These are phyloP conservation scores for Endotrypanum monterogeii DNA, from an alignment of 208 protist species.

Conservation along the genomic window DNA sequence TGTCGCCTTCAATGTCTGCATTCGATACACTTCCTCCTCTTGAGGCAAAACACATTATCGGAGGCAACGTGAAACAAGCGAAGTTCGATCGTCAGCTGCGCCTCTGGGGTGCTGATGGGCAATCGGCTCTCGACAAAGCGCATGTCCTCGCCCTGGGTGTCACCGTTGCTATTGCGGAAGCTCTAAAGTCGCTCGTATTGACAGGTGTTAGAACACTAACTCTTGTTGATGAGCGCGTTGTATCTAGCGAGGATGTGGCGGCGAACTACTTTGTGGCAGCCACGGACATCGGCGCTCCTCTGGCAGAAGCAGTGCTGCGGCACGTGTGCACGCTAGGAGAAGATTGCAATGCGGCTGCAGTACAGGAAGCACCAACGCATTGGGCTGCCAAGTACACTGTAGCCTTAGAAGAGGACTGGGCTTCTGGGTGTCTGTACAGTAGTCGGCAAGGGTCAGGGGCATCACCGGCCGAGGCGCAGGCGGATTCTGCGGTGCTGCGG, in stretches of 20 bases:
- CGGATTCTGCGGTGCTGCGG: constrained; percentile 3
- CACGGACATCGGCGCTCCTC: constrained; percentile 39
- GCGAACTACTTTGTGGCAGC: constrained; percentile 96
- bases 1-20: neutral
- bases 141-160: constrained; percentile 93
- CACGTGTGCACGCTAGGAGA: constrained; percentile 91
- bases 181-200: constrained; percentile 97
- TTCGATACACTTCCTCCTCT: neutral
- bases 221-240: constrained; percentile 91
- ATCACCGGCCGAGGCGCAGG: neutral
- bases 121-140: constrained; percentile 80
- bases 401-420: constrained; percentile 16
- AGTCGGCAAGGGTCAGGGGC: neutral
- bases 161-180: constrained; percentile 89
- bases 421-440: constrained; percentile 7
- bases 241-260: constrained; percentile 84
- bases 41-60: constrained; percentile 12
- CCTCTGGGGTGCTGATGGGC: constrained; percentile 95
- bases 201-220: constrained; percentile 93
- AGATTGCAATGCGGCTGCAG: constrained; percentile 48
- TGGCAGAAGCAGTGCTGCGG: constrained; percentile 68
- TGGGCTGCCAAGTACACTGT: constrained; percentile 47
- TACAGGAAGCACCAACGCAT: constrained; percentile 16
- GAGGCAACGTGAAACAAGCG: constrained; percentile 28
- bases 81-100: constrained; percentile 94